Base-by-base conservation (phyloP, 352 stramenopile species). In the Globisporangium nunn region DNA sequence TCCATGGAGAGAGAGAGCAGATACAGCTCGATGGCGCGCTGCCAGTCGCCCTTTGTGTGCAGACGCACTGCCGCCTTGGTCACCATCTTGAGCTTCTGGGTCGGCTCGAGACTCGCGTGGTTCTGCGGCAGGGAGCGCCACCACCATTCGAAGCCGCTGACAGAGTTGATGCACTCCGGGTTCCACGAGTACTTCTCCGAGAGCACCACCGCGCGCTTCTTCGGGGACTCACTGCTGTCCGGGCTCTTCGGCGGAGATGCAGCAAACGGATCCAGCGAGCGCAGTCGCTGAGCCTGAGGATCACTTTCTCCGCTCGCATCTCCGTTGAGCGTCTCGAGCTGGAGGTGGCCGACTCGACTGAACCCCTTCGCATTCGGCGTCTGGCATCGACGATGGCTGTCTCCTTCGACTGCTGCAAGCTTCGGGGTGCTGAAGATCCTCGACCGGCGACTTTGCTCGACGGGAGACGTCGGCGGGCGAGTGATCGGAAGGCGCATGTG, bases 61-160 rank as follows among this genome's bases (percentile, higher is more conserved):
- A 87, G 64, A 5, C 72, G 62, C 33, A 92, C 74, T 0, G 81
- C 81, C n/a, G 79, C 79, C 58, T 85, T 87, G 6, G 79, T 87
- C 33, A 92, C 81, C 63, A 83, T 74, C 62, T 89, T 92, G n/a
- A 92, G 65, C 52, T 89, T 88, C 47, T 88, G 75, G 8, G 74
- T 81, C 17, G 75, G 77, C 47, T 87, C 74, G 11, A 92, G 59
- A 49, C 56, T 82, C 0, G 72, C 39, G 54, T 92, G 79, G 46
- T 87, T 70, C 45, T 74, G 68, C 11, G 81, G 81, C 0, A 92
- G 64, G 29, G 81, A 88, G 5, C 81, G 67, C 81, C 81, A 90
- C 77, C 75, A 92, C 81, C 81, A 92, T 54, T 89, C 77, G 56
- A 90, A 90, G 3, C 81, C 77, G 51, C 77, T 88, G 23, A 87